Conservation (phyloP, 768 basidiomycete species). For the Lactifluus rugatus region DNA sequence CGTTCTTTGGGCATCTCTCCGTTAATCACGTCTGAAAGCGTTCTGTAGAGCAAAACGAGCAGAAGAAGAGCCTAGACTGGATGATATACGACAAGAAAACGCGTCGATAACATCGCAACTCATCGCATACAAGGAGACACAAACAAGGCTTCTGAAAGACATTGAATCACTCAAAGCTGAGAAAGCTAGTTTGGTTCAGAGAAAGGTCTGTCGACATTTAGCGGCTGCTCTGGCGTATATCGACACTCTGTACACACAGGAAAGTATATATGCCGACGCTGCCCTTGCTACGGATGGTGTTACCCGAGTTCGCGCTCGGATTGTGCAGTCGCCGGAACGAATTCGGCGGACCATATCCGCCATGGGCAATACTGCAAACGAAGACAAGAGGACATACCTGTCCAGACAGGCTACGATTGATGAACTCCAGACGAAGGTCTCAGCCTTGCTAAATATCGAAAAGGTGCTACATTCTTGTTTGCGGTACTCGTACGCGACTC, state of each 20-base stretch:
- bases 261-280: slow-evolving; percentile 53
- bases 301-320: slow-evolving; percentile 54
- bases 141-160: slow-evolving; percentile 48
- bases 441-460: slow-evolving; percentile 62
- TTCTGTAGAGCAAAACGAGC: slow-evolving; percentile 45
- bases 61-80: slow-evolving; percentile 60
- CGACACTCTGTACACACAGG: slow-evolving; percentile 29
- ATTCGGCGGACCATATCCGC: slow-evolving; percentile 71
- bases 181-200: slow-evolving; percentile 50
- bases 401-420: slow-evolving; percentile 64
- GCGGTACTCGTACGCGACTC: not conserved
- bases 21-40: not conserved
- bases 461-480: slow-evolving; percentile 37
- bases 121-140: slow-evolving; percentile 59
- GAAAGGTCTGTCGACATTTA: slow-evolving; percentile 39
- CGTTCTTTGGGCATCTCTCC: slow-evolving; percentile 18
- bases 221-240: not conserved
- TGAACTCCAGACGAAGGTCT: slow-evolving; percentile 67
- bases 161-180: slow-evolving; percentile 66
- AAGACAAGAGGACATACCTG: slow-evolving; percentile 60
- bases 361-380: slow-evolving; percentile 58
- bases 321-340: slow-evolving; percentile 88
- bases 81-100: slow-evolving; percentile 51
- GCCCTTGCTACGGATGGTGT: slow-evolving; percentile 51
- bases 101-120: slow-evolving; percentile 51